phyloP scores from a whole-genome alignment of 371 early-diverging fungal genomes.

The Circinella umbellata region DNA sequence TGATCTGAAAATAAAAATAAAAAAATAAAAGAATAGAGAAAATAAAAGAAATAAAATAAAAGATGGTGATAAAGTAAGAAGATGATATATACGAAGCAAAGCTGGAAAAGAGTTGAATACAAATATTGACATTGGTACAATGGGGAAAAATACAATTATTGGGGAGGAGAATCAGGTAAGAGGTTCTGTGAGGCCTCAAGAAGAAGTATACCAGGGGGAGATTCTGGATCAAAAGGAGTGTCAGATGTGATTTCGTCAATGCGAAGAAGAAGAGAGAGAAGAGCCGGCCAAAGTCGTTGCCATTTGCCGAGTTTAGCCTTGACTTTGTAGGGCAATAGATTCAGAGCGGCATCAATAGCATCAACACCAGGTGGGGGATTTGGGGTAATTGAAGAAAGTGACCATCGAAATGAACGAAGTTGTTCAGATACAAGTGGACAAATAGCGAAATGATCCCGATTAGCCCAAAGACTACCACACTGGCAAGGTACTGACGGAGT shows the following conservation, averaged over 20 bases:
- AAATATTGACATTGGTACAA: no score
- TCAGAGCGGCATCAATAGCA: neutral
- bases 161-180: no score
- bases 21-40: no score
- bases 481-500: neutral
- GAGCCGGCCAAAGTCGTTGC: neutral
- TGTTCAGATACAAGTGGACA: neutral
- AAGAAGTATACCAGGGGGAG: neutral
- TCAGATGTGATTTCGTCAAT: constrained; percentile 7
- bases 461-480: neutral
- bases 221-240: neutral
- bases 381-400: neutral
- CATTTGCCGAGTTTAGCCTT: neutral
- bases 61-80: no score
- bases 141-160: no score
- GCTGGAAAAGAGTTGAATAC: no score
- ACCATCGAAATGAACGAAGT: neutral
- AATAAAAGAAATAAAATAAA: no score
- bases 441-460: neutral
- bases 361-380: neutral
- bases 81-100: no score
- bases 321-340: neutral
- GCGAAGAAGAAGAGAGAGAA: constrained; percentile 6
- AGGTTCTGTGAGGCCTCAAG: no score
- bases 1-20: no score